Conservation (phyloP, 2,329 filamentous ascomycete species). For the Xylaria sp. region DNA sequence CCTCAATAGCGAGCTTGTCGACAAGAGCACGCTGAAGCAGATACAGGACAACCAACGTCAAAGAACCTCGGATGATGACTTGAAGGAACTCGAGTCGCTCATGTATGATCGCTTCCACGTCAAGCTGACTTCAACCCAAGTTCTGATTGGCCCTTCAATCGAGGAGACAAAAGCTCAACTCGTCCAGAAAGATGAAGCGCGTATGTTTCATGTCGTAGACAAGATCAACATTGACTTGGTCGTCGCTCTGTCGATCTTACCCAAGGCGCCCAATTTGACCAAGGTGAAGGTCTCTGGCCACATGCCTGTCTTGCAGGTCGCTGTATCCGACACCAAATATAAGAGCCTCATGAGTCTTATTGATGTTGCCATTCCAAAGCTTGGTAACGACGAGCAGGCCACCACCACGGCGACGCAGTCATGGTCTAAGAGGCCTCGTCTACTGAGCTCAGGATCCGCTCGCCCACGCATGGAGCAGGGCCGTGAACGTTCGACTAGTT, state of each 20-base stretch:
- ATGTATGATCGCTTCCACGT: constrained; percentile 98
- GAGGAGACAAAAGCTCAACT: constrained; percentile 83
- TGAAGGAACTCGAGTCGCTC: constrained; percentile 76
- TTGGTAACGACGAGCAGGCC: constrained; percentile 47
- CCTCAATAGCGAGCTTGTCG: constrained; percentile 88
- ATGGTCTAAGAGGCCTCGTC: constrained; percentile 40
- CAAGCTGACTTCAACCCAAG: constrained; percentile 88
- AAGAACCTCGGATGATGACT: constrained; percentile 82
- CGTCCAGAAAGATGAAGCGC: constrained; percentile 58
- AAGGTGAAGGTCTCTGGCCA: constrained; percentile 89
- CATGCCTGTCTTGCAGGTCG: constrained; percentile 84
- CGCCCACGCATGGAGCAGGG: constrained; percentile 44
- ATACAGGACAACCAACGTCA: constrained; percentile 87
- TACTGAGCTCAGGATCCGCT: constrained; percentile 43
- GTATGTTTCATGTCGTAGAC: constrained; percentile 84
- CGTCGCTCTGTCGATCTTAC: constrained; percentile 94
- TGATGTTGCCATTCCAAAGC: constrained; percentile 87
- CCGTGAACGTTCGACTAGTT: constrained; percentile 60
- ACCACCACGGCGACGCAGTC: constrained; percentile 22
- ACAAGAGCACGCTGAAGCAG: constrained; percentile 82
- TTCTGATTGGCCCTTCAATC: constrained; percentile 90
- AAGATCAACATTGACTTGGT: constrained; percentile 96
- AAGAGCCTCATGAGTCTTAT: constrained; percentile 95
- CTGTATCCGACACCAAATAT: constrained; percentile 91
- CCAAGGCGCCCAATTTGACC: constrained; percentile 87